These are phyloP conservation scores for Suhomyces atakaporum DNA, from an alignment of 1,139 yeast genomes.

Conservation along the genomic window DNA sequence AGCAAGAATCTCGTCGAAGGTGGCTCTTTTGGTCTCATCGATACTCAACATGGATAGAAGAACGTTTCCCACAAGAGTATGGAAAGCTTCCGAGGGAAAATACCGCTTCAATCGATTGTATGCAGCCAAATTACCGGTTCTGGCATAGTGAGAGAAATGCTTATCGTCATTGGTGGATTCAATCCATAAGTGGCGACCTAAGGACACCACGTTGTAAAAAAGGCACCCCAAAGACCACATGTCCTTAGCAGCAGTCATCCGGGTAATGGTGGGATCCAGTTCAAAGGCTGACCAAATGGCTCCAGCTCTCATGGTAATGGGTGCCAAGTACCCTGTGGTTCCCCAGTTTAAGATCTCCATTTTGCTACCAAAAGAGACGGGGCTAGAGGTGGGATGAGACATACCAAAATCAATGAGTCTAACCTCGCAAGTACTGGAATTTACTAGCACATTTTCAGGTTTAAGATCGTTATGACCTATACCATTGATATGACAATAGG, in stretches of 20 bases:
- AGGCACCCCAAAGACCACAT: slow-evolving; percentile 13
- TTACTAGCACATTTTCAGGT: slow-evolving; percentile 19
- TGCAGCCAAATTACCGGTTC: background rate
- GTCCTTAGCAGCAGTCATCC: slow-evolving; percentile 12
- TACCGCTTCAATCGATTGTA: background rate
- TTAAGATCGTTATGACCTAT: slow-evolving; percentile 18
- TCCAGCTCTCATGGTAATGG: background rate
- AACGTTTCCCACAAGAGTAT: background rate
- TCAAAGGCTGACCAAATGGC: background rate
- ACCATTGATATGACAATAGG: slow-evolving; percentile 19
- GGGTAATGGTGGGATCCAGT: background rate
- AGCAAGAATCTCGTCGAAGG: slow-evolving; percentile 4
- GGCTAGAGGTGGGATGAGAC: slow-evolving; percentile 3
- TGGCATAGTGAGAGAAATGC: slow-evolving; percentile 1
- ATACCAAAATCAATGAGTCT: slow-evolving; percentile 14
- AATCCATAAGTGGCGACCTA: slow-evolving; percentile 10
- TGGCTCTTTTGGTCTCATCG: slow-evolving; percentile 6
- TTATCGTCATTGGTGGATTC: slow-evolving; percentile 4
- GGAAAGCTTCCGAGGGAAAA: too few relatives aligned
- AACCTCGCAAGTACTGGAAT: slow-evolving; percentile 6
- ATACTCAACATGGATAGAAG: background rate
- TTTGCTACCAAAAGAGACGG: too few relatives aligned
- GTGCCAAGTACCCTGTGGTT: slow-evolving; percentile 12
- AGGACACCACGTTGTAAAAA: slow-evolving; percentile 10
- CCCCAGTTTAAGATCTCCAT: slow-evolving; percentile 11